Percentiles rank a stretch among this genome's conserved stretches.
These are phyloP conservation scores for Pichia sp. DNA, from an alignment of 1,139 yeast species.

Conservation along the genomic window DNA sequence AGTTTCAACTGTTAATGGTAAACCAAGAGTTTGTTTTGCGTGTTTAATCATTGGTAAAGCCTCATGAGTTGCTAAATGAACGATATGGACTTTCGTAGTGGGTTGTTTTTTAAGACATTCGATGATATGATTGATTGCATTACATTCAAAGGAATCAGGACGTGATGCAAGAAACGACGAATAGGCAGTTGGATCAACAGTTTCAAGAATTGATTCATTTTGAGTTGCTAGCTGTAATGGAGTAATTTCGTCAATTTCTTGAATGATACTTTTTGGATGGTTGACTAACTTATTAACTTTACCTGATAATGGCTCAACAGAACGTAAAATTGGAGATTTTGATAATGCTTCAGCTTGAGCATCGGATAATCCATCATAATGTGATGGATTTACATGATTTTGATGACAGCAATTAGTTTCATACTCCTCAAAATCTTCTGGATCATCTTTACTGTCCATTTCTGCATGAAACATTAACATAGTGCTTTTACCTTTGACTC, in stretches of 20 bases:
- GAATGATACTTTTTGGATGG: not conserved
- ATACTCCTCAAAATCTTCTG: no score
- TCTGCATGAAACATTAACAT: conserved; percentile 92
- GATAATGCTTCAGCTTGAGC: conserved; percentile 49
- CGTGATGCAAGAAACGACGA: conserved; percentile 73
- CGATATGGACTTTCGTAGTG: conserved; percentile 74
- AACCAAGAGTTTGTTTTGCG: conserved; percentile 49
- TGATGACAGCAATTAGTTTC: not conserved
- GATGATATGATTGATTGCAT: conserved; percentile 71
- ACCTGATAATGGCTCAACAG: conserved; percentile 54
- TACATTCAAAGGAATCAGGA: conserved; percentile 82
- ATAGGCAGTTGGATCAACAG: conserved; percentile 61
- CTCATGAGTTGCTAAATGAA: conserved; percentile 79
- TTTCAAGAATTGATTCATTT: conserved; percentile 35
- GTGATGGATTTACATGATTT: conserved; percentile 8
- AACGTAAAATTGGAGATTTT: conserved; percentile 46
- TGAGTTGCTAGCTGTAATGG: conserved; percentile 45
- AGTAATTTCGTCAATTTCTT: conserved; percentile 24
- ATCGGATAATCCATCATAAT: conserved; percentile 34
- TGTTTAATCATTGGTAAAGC: conserved; percentile 66
- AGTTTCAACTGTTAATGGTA: conserved; percentile 77
- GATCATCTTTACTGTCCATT: conserved; percentile 32
- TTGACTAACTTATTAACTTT: conserved; percentile 43
- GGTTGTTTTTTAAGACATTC: conserved; percentile 55
- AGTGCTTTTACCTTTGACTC: conserved; percentile 56